Evolutionary conservation across 2,329 filamentous ascomycete species (phyloP).

Genomic region (Sporothrix inflata): DNA sequence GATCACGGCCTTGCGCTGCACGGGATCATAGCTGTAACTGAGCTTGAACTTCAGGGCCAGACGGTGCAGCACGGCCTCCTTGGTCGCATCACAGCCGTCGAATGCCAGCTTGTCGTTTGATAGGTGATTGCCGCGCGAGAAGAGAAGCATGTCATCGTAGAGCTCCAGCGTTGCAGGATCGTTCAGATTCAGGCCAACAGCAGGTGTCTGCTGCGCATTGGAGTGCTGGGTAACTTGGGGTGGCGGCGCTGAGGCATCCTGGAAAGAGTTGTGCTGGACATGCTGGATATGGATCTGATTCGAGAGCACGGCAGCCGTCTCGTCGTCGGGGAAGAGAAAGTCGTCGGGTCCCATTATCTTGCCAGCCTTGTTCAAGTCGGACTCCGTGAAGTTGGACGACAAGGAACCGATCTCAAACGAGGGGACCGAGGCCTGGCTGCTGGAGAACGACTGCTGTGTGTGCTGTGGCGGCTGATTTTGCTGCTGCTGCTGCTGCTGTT

Average conservation of each 20-base stretch:
- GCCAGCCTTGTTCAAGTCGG: not conserved
- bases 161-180: slow-evolving; percentile 34
- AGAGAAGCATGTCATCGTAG: slow-evolving; percentile 38
- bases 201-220: not conserved
- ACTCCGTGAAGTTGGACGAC: slow-evolving; percentile 5
- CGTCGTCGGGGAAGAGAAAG: slow-evolving; percentile 35
- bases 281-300: slow-evolving; percentile 11
- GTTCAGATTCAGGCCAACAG: slow-evolving; percentile 30
- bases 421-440: not conserved
- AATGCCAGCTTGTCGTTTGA: slow-evolving; percentile 37
- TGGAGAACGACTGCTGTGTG: slow-evolving; percentile 24
- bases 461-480: slow-evolving; percentile 13
- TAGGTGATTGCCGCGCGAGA: slow-evolving; percentile 34
- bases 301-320: slow-evolving; percentile 27
- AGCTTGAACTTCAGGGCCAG: slow-evolving; percentile 39
- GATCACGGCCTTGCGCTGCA: slow-evolving; percentile 35
- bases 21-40: slow-evolving; percentile 38
- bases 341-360: slow-evolving; percentile 30
- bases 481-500: slow-evolving; percentile 10
- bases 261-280: not conserved
- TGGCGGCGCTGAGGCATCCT: not conserved
- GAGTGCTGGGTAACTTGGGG: not conserved
- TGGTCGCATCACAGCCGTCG: slow-evolving; percentile 37
- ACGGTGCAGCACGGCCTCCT: slow-evolving; percentile 38
- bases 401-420: slow-evolving; percentile 6